phyloP scores from a whole-genome alignment of 169 alveolate species.

The Fabrea salina region DNA sequence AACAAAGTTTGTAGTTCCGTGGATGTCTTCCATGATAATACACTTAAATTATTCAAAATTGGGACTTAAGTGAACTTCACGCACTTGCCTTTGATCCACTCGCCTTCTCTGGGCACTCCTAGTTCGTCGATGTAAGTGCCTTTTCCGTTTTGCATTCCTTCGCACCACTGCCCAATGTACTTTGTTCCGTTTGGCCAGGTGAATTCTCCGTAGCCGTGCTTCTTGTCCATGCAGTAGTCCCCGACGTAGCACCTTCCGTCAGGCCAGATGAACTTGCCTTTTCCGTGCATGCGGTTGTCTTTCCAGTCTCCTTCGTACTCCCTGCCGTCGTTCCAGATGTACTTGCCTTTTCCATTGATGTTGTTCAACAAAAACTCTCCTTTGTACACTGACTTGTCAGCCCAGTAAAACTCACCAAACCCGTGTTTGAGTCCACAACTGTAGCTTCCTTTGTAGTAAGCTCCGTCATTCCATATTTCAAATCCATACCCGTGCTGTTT shows the following conservation, averaged over 20 bases:
- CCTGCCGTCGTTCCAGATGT: conserved; percentile 50
- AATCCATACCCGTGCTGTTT: conserved; percentile 15
- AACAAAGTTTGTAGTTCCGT: no score
- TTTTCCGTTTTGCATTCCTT: conserved; percentile 41
- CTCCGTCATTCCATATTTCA: conserved; percentile 10
- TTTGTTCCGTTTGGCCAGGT: conserved; percentile 55
- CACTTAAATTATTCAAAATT: no score
- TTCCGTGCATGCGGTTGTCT: conserved; percentile 53
- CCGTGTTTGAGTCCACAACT: conserved; percentile 23
- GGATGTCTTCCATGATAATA: no score
- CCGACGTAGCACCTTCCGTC: conserved; percentile 29
- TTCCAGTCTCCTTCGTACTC: conserved; percentile 62
- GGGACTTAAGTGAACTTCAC: no score
- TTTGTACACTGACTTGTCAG: conserved; percentile 20
- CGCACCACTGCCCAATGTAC: conserved; percentile 52
- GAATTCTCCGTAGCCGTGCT: conserved; percentile 53
- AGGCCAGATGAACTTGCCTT: conserved; percentile 32
- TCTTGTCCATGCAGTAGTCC: conserved; percentile 47
- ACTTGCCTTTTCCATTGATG: conserved; percentile 19
- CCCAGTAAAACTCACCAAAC: not conserved
- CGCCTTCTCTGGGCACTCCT: no score
- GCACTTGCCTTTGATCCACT: no score
- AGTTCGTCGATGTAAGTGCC: no score
- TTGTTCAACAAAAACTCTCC: conserved; percentile 13
- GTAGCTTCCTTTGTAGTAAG: conserved; percentile 1